Conservation (phyloP, 2,329 filamentous ascomycete species). For the Aspergillus eucalypticola region DNA sequence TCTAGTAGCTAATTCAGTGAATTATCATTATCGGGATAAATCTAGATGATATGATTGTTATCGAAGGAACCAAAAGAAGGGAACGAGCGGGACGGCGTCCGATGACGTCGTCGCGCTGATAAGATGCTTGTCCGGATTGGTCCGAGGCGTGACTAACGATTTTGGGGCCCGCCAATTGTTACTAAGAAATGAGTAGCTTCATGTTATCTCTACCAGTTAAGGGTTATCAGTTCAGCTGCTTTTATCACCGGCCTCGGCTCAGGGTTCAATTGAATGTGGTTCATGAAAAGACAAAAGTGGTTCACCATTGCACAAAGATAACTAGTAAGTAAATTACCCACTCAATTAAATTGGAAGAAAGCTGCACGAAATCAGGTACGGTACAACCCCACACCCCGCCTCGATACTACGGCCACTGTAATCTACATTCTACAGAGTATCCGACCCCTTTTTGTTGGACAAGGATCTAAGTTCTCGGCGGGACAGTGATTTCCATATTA, state of each 20-base stretch:
- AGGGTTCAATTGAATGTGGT: not conserved
- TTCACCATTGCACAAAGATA: too few species aligned
- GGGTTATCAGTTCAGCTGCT: not conserved
- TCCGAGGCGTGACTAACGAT: conserved; percentile 23
- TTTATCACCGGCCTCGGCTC: conserved; percentile 10
- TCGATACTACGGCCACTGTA: not conserved
- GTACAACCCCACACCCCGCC: not conserved
- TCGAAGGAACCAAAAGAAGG: too few species aligned
- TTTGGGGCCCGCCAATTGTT: conserved; percentile 1
- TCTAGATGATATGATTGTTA: too few species aligned
- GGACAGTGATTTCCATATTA: not conserved
- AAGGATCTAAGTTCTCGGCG: not conserved
- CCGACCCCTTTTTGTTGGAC: not conserved
- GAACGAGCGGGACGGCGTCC: not conserved
- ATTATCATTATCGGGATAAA: too few species aligned
- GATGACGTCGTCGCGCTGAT: conserved; percentile 21
- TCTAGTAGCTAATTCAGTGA: not conserved
- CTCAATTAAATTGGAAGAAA: not conserved
- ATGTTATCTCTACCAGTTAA: too few species aligned
- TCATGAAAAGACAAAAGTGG: too few species aligned
- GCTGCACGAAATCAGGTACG: conserved; percentile 8
- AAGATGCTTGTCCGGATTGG: conserved; percentile 28
- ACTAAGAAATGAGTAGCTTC: too few species aligned
- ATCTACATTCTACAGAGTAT: not conserved
- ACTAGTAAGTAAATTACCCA: not conserved